phyloP scores from a whole-genome alignment of 305 asterid species.

The Fraxinus sp. region DNA sequence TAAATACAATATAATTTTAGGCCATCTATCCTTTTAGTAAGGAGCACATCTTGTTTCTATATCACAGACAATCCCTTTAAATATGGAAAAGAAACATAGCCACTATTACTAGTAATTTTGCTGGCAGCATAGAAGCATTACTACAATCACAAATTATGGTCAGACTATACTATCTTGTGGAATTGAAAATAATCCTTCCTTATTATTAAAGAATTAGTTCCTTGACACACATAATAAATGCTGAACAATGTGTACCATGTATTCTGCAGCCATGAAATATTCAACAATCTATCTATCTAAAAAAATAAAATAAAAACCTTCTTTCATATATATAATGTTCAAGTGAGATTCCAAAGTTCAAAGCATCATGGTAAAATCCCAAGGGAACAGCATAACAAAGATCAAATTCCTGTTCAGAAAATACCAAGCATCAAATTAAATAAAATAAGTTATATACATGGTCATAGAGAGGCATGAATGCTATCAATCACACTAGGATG shows the following conservation, averaged over 20 bases:
- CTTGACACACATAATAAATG: too few species aligned
- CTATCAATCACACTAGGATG: background rate
- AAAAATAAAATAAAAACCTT: too few species aligned
- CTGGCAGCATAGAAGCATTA: too few species aligned
- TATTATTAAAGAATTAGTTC: too few species aligned
- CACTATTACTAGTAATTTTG: background rate
- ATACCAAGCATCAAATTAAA: conserved; percentile 19
- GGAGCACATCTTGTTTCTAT: background rate
- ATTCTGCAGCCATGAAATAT: too few species aligned
- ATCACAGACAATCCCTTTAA: background rate
- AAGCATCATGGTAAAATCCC: conserved; percentile 74
- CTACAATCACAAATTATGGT: too few species aligned
- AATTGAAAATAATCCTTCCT: too few species aligned
- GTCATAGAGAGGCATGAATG: background rate
- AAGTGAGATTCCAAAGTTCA: conserved; percentile 70
- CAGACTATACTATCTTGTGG: too few species aligned
- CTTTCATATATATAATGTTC: too few species aligned
- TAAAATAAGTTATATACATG: background rate
- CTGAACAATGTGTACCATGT: too few species aligned
- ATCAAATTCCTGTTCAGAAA: conserved; percentile 72
- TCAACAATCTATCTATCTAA: too few species aligned
- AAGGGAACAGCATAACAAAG: conserved; percentile 82
- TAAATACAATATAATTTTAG: background rate
- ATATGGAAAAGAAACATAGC: background rate
- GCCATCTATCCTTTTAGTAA: background rate